phyloP scores from a whole-genome alignment of 2,329 filamentous ascomycete species.

The Xylariaceae sp. region DNA sequence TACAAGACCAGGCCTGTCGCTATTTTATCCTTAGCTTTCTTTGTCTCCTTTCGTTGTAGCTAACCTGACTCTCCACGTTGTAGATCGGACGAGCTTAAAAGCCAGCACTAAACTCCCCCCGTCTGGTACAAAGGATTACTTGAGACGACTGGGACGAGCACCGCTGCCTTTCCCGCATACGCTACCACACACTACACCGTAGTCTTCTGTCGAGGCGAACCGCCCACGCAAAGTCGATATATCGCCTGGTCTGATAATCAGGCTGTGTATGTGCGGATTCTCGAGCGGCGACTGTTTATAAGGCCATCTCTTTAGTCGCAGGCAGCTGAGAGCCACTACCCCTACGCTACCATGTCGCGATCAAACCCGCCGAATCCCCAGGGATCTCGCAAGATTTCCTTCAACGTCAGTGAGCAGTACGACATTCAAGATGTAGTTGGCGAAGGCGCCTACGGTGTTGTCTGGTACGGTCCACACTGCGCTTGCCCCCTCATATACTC shows the following conservation, averaged over 20 bases:
- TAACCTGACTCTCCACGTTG: constrained; percentile 20
- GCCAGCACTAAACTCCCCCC: constrained; percentile 20
- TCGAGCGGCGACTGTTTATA: too few species aligned
- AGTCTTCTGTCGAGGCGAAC: too few species aligned
- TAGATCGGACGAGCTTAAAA: constrained; percentile 15
- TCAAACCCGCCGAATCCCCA: constrained; percentile 51
- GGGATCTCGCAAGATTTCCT: constrained; percentile 89
- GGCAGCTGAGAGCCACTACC: too few species aligned
- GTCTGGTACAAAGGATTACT: constrained; percentile 22
- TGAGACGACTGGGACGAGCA: constrained; percentile 4
- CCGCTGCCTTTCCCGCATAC: constrained; percentile 4
- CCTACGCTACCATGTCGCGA: constrained; percentile 56
- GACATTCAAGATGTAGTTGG: constrained; percentile 99
- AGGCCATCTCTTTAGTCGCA: too few species aligned
- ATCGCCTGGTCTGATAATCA: too few species aligned
- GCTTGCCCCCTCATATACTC: neutral
- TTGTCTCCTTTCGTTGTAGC: constrained; percentile 21
- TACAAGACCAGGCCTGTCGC: neutral
- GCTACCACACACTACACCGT: neutral
- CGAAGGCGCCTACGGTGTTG: constrained; percentile 96
- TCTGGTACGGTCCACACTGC: constrained; percentile 65
- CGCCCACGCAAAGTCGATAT: too few species aligned
- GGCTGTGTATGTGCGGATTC: too few species aligned
- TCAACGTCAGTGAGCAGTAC: constrained; percentile 99
- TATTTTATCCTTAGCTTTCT: constrained; percentile 10